A percentile compares a stretch with the other conserved stretches of the same genome.
Evolutionary conservation across 1,284 basidiomycete species (phyloP).

Genomic region (Pterulicium gracile): DNA sequence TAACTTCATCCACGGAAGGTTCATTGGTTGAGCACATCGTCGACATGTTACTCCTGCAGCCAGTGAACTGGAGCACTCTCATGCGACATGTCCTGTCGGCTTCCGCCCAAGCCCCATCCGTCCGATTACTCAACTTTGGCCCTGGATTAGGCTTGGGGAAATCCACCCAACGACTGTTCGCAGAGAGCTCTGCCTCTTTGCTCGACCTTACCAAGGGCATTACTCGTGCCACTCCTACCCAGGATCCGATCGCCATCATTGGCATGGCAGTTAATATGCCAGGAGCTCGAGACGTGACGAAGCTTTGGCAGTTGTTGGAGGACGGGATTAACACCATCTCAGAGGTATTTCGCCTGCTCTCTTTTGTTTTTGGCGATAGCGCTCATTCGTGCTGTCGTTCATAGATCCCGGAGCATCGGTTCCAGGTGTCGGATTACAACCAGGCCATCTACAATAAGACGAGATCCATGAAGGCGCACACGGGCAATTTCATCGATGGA

Average conservation of each 20-base stretch:
- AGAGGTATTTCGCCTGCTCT: slow-evolving; percentile 29
- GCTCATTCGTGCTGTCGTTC: slow-evolving; percentile 2
- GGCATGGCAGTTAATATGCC: slow-evolving; percentile 63
- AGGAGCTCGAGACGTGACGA: slow-evolving; percentile 32
- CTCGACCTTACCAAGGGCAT: slow-evolving; percentile 20
- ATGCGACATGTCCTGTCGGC: slow-evolving; percentile 18
- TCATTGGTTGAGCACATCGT: slow-evolving; percentile 37
- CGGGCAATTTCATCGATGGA: slow-evolving; percentile 53
- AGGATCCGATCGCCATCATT: slow-evolving; percentile 55
- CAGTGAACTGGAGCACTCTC: slow-evolving; percentile 44
- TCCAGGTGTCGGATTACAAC: slow-evolving; percentile 33
- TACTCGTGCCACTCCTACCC: slow-evolving; percentile 16
- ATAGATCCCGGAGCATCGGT: slow-evolving; percentile 52
- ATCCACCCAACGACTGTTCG: background rate
- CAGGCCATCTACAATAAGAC: slow-evolving; percentile 10
- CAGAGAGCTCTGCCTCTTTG: slow-evolving; percentile 16
- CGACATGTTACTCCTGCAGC: slow-evolving; percentile 47
- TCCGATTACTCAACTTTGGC: slow-evolving; percentile 43
- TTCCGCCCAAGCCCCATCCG: slow-evolving; percentile 14
- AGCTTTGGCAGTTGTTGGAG: slow-evolving; percentile 50
- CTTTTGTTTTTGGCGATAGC: no score
- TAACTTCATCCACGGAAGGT: slow-evolving; percentile 15
- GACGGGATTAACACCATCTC: slow-evolving; percentile 45
- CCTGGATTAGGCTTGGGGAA: slow-evolving; percentile 33
- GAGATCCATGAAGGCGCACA: slow-evolving; percentile 36